phyloP scores from a whole-genome alignment of 768 basidiomycete genomes.

The Hygrophorus russula region DNA sequence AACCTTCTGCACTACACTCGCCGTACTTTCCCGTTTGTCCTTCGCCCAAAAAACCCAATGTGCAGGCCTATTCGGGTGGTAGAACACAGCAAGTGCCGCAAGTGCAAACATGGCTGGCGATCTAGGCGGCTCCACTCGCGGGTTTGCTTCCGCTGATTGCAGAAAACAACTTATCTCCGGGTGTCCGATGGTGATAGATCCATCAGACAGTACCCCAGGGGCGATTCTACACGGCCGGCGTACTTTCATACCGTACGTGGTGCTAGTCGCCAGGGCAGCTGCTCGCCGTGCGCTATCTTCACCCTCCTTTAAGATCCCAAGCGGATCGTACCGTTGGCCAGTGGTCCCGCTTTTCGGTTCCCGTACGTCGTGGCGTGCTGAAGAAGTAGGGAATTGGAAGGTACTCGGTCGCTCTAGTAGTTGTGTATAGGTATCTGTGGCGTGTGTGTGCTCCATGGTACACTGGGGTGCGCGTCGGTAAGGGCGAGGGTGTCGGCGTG shows the following conservation, averaged over 20 bases:
- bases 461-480: too few relatives aligned
- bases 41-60: slow-evolving; percentile 60
- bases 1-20: slow-evolving; percentile 40
- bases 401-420: slow-evolving; percentile 1
- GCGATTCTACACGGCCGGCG: slow-evolving; percentile 19
- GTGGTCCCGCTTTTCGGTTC: neutral
- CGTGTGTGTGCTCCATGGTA: too few relatives aligned
- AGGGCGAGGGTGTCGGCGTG: too few relatives aligned
- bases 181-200: slow-evolving; percentile 24
- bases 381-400: slow-evolving; percentile 4
- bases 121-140: slow-evolving; percentile 26
- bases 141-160: slow-evolving; percentile 24
- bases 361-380: slow-evolving; percentile 3
- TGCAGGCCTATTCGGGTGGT: slow-evolving; percentile 39
- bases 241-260: slow-evolving; percentile 13
- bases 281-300: neutral
- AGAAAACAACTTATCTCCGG: slow-evolving; percentile 41
- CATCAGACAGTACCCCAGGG: slow-evolving; percentile 29
- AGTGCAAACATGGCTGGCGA: slow-evolving; percentile 41
- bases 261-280: neutral
- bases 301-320: neutral
- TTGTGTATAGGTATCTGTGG: neutral
- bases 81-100: slow-evolving; percentile 49
- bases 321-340: neutral
- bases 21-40: slow-evolving; percentile 35